These are phyloP conservation scores for Melanogaster broomeanus DNA, from an alignment of 768 basidiomycete species.

Conservation along the genomic window DNA sequence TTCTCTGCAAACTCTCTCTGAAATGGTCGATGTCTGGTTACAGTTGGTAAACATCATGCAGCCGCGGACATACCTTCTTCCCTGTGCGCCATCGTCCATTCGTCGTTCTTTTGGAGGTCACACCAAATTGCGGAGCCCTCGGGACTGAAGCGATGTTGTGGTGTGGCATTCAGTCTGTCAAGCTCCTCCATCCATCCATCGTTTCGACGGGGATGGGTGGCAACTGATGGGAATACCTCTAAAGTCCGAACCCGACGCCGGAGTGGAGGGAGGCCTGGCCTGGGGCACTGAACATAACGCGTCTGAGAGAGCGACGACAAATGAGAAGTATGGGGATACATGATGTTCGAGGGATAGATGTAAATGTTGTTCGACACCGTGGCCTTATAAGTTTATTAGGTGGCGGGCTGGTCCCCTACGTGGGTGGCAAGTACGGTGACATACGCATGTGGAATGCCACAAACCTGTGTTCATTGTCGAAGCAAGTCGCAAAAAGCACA, in stretches of 20 bases:
- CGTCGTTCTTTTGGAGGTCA: not conserved
- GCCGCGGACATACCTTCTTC: conserved; percentile 8
- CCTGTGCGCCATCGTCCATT: not conserved
- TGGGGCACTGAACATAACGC: not conserved
- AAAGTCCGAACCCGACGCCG: not conserved
- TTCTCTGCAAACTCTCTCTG: conserved; percentile 5
- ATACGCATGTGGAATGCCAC: not conserved
- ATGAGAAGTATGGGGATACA: not conserved
- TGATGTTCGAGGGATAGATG: not conserved
- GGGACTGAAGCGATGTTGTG: conserved; percentile 1
- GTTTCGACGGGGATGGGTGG: not conserved
- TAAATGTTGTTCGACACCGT: not conserved
- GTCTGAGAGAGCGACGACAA: not conserved
- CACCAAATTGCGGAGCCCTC: not conserved
- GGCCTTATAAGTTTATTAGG: not conserved
- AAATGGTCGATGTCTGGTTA: not conserved
- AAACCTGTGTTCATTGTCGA: conserved; percentile 5
- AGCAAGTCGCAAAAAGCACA: conserved; percentile 6
- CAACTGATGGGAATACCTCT: not conserved
- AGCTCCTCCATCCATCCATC: not conserved
- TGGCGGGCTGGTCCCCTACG: not conserved
- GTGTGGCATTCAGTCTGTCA: not conserved
- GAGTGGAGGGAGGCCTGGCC: not conserved
- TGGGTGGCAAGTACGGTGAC: not conserved
- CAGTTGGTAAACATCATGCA: not conserved